These are phyloP conservation scores for Oleoguttula mirabilis DNA, from an alignment of 495 filamentous ascomycete genomes.

Conservation along the genomic window DNA sequence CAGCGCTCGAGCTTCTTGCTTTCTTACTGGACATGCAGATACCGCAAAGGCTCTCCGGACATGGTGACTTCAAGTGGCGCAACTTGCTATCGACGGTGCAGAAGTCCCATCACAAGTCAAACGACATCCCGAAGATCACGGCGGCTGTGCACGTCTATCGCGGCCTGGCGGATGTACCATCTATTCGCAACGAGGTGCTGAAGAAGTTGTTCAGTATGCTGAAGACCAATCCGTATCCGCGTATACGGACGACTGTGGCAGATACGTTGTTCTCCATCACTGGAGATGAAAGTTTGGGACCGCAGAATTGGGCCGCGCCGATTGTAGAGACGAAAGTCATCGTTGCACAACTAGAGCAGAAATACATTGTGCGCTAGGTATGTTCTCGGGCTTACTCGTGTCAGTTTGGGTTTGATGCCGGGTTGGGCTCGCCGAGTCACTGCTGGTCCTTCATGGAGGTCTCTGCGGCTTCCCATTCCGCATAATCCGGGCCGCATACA, in stretches of 20 bases:
- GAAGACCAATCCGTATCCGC: slow-evolving; percentile 20
- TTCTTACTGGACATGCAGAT: slow-evolving; percentile 56
- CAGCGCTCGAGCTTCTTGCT: slow-evolving; percentile 59
- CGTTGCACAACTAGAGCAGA: no score
- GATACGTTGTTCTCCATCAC: slow-evolving; percentile 14
- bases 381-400: no score
- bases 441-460: no score
- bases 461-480: no score
- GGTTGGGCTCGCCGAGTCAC: no score
- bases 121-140: slow-evolving; percentile 63
- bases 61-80: slow-evolving; percentile 35
- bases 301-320: no score
- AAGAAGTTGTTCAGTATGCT: slow-evolving; percentile 24
- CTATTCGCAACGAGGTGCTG: slow-evolving; percentile 32
- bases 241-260: slow-evolving; percentile 13
- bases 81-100: slow-evolving; percentile 56
- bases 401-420: no score
- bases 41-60: slow-evolving; percentile 22
- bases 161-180: slow-evolving; percentile 39
- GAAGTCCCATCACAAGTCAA: slow-evolving; percentile 69
- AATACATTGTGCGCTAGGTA: no score
- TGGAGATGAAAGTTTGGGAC: no score
- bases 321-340: no score
- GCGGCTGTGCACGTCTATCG: slow-evolving; percentile 69
- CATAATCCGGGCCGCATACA: no score